These are phyloP conservation scores for Thoreauomyces humboldtii DNA, from an alignment of 192 early-diverging fungal species.

Conservation along the genomic window DNA sequence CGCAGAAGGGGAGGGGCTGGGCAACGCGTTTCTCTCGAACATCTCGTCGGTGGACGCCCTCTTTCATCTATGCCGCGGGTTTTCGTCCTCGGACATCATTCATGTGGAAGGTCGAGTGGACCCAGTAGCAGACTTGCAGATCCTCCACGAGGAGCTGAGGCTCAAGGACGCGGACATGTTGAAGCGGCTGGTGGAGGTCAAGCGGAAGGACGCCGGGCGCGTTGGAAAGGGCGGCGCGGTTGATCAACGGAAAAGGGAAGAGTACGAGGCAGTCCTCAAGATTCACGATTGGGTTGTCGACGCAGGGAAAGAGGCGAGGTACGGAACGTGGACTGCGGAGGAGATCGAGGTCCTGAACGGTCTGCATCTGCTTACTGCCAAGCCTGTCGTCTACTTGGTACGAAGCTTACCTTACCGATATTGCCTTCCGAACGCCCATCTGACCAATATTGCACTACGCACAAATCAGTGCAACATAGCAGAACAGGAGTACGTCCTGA, in stretches of 20 bases:
- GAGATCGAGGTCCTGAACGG: constrained; percentile 89
- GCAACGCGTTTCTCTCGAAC: constrained; percentile 95
- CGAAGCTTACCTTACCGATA: no score
- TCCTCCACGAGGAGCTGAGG: constrained; percentile 93
- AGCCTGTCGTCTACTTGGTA: constrained; percentile 78
- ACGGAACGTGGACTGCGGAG: constrained; percentile 86
- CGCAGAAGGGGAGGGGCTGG: constrained; percentile 53
- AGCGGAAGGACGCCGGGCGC: constrained; percentile 65
- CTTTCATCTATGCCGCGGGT: constrained; percentile 49
- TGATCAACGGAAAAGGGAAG: constrained; percentile 90
- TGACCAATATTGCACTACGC: no score
- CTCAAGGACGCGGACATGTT: constrained; percentile 89
- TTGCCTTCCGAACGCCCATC: background rate
- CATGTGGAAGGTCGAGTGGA: constrained; percentile 67
- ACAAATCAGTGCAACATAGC: constrained; percentile 66
- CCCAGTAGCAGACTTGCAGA: constrained; percentile 88
- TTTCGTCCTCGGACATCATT: constrained; percentile 66
- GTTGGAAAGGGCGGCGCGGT: constrained; percentile 71
- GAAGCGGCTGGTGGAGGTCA: constrained; percentile 66
- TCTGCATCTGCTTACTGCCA: constrained; percentile 86
- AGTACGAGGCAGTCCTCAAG: constrained; percentile 72
- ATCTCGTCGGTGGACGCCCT: constrained; percentile 65
- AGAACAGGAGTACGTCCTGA: constrained; percentile 84
- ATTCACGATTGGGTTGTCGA: constrained; percentile 74
- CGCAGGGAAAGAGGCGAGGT: constrained; percentile 82